Evolutionary conservation across 148 eudicot species (phyloP).

Genomic region (Camellia lanceoleosa): DNA sequence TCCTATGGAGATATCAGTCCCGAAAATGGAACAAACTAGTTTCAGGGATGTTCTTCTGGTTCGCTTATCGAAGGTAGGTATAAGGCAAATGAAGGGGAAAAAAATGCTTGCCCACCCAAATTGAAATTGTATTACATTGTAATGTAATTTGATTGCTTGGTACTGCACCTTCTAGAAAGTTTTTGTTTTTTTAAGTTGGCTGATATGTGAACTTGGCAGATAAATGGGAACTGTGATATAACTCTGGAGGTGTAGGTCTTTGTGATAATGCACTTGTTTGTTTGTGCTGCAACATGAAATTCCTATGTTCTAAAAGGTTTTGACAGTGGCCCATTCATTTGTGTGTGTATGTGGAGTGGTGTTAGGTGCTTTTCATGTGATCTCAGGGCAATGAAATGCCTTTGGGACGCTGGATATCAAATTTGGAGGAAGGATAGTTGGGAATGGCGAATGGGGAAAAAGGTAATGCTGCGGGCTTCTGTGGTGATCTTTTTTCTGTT

Average conservation of each 20-base stretch:
- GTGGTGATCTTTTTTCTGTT: no score
- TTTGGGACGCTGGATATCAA: no score
- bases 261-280: neutral
- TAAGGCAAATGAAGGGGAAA: neutral
- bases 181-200: neutral
- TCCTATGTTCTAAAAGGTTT: no score
- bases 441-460: no score
- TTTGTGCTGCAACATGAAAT: neutral
- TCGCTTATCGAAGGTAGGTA: neutral
- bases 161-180: neutral
- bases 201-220: neutral
- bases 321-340: no score
- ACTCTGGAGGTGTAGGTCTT: neutral
- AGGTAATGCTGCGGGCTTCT: no score
- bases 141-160: neutral
- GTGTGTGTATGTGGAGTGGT: no score
- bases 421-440: no score
- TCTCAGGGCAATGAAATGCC: no score
- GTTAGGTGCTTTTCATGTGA: no score
- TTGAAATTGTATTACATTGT: neutral
- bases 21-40: slow-evolving; percentile 44
- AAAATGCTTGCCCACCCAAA: neutral
- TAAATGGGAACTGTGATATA: neutral
- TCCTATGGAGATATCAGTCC: slow-evolving; percentile 86
- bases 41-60: neutral